These are phyloP conservation scores for Diphasiastrum complanatum DNA, from an alignment of 83 land plant genomes.

Conservation along the genomic window DNA sequence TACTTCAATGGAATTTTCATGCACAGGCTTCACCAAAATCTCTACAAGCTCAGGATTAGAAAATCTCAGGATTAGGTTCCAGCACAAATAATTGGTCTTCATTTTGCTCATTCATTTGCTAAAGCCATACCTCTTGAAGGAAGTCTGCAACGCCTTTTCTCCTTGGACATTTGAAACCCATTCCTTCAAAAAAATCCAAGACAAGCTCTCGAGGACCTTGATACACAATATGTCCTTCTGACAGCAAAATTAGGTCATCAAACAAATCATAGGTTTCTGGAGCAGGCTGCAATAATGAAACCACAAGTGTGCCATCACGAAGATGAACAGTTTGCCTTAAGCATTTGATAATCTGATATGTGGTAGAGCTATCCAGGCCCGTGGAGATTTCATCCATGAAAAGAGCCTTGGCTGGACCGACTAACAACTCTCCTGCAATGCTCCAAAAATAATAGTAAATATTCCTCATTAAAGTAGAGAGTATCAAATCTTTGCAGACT, in stretches of 20 bases:
- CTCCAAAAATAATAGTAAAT: too few relatives aligned
- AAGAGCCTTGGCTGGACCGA: slow-evolving; percentile 25
- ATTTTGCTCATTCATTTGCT: not conserved
- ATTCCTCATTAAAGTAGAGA: too few relatives aligned
- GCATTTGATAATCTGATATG: slow-evolving; percentile 31
- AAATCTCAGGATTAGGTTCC: not conserved
- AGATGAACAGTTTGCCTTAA: slow-evolving; percentile 23
- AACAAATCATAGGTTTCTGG: slow-evolving; percentile 40
- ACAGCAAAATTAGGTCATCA: slow-evolving; percentile 32
- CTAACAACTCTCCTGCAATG: slow-evolving; percentile 39
- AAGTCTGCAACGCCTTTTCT: slow-evolving; percentile 35
- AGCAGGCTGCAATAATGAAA: slow-evolving; percentile 34
- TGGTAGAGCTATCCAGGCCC: slow-evolving; percentile 39
- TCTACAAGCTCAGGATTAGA: too few relatives aligned
- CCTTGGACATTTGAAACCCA: slow-evolving; percentile 33
- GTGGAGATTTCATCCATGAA: slow-evolving; percentile 46
- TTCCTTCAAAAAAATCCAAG: slow-evolving; percentile 27
- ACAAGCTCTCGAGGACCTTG: slow-evolving; percentile 37
- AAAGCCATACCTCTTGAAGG: slow-evolving; percentile 29
- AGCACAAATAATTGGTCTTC: not conserved
- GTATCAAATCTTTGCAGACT: too few relatives aligned
- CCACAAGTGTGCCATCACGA: slow-evolving; percentile 25
- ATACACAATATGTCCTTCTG: slow-evolving; percentile 32
- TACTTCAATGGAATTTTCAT: too few relatives aligned
- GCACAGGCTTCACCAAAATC: too few relatives aligned